phyloP scores from a whole-genome alignment of 352 stramenopile genomes.

The Globisporangium echinulatum region DNA sequence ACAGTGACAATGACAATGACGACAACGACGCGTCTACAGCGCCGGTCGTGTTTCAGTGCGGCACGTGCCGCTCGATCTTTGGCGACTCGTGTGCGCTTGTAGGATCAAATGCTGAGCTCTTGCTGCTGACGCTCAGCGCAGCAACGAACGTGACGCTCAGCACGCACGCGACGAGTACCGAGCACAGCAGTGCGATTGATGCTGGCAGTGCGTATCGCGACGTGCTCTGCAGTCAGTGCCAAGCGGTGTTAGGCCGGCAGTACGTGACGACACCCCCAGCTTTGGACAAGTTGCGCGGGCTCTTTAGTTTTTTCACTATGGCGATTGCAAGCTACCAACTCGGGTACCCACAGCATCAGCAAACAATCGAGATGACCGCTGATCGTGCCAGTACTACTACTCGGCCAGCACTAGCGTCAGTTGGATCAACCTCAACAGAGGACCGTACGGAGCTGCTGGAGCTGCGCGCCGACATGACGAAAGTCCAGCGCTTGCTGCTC shows the following conservation, averaged over 20 bases:
- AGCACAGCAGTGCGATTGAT: constrained; percentile 30
- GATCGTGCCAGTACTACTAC: no score
- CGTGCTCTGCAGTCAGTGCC: constrained; percentile 73
- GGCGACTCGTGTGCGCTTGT: constrained; percentile 81
- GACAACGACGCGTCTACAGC: constrained; percentile 16
- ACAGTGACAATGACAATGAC: neutral
- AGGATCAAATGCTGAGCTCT: constrained; percentile 61
- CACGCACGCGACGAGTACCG: constrained; percentile 38
- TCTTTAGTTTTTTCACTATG: constrained; percentile 72
- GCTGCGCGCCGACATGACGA: constrained; percentile 64
- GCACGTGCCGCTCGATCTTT: constrained; percentile 76
- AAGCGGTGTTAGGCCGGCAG: constrained; percentile 65
- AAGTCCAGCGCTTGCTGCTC: constrained; percentile 71
- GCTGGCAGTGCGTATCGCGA: constrained; percentile 69
- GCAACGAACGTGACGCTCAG: constrained; percentile 55
- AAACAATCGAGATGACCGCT: constrained; percentile 3
- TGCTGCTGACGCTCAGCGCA: constrained; percentile 69
- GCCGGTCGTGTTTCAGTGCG: constrained; percentile 82
- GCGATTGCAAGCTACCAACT: constrained; percentile 74
- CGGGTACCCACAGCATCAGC: constrained; percentile 42
- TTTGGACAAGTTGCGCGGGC: constrained; percentile 56
- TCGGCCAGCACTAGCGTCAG: neutral
- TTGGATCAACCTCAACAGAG: constrained; percentile 31
- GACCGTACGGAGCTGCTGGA: constrained; percentile 46
- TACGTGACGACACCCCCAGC: constrained; percentile 66